These are phyloP conservation scores for Panus rudis DNA, from an alignment of 768 basidiomycete species.

Conservation along the genomic window DNA sequence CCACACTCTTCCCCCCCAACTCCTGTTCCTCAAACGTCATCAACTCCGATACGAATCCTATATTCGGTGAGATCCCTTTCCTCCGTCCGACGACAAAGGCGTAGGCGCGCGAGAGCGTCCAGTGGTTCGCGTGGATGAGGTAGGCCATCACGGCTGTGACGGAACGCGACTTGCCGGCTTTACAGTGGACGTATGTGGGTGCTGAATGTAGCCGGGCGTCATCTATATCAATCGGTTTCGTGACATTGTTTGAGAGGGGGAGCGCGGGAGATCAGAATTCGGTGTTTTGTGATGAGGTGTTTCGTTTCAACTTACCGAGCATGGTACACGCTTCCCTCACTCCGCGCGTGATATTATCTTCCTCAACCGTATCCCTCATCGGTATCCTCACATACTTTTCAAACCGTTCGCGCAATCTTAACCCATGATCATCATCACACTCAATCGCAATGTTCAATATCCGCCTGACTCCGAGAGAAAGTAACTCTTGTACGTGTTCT, in stretches of 20 bases:
- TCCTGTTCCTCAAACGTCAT: conserved; percentile 96
- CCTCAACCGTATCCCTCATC: conserved; percentile 94
- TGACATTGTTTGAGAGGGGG: no score
- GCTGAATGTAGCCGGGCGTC: conserved; percentile 86
- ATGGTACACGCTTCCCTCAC: conserved; percentile 82
- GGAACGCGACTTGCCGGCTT: conserved; percentile 91
- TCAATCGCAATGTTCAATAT: conserved; percentile 91
- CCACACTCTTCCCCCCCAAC: conserved; percentile 68
- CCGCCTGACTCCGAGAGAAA: conserved; percentile 70
- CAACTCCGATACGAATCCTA: conserved; percentile 94
- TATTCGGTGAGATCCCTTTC: conserved; percentile 93
- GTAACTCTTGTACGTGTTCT: conserved; percentile 72
- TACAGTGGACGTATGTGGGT: conserved; percentile 93
- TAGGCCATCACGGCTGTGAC: conserved; percentile 97
- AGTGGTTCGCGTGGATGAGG: conserved; percentile 94
- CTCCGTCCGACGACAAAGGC: conserved; percentile 87
- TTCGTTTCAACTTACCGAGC: conserved; percentile 81
- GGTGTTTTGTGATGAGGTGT: no score
- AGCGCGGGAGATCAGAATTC: no score
- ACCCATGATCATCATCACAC: conserved; percentile 78
- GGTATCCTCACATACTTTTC: conserved; percentile 83
- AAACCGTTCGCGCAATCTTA: conserved; percentile 61
- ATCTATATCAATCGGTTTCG: conserved; percentile 52
- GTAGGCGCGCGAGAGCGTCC: conserved; percentile 90
- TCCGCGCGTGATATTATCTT: conserved; percentile 77